Conservation (phyloP, 768 basidiomycete species). For the Boletus sp. region DNA sequence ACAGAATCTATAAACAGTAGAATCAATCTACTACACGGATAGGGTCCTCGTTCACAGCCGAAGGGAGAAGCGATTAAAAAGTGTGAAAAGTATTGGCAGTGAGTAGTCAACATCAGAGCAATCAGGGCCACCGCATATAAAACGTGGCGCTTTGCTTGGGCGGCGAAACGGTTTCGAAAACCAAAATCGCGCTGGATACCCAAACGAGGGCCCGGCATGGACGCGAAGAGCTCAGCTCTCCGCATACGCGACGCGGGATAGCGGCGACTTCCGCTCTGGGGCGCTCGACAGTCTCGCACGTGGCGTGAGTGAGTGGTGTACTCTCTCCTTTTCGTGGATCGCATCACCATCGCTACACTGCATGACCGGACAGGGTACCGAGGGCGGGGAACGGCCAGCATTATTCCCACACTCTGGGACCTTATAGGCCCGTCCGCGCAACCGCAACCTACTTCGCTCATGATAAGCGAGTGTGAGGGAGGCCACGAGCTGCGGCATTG, state of each 20-base stretch:
- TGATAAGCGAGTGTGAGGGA: constrained; percentile 26
- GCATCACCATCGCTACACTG: not conserved
- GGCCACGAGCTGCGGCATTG: constrained; percentile 33
- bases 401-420: constrained; percentile 4
- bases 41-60: constrained; percentile 9
- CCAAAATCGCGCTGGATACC: not conserved
- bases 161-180: not conserved
- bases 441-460: constrained; percentile 19
- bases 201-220: not conserved
- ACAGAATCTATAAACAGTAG: constrained; percentile 19
- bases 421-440: constrained; percentile 17
- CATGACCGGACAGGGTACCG: constrained; percentile 1
- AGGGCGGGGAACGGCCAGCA: constrained; percentile 8
- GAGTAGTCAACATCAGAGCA: not conserved
- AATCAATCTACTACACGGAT: constrained; percentile 25
- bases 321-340: constrained; percentile 4
- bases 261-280: constrained; percentile 24
- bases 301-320: not conserved
- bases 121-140: not conserved
- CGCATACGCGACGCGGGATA: constrained; percentile 19
- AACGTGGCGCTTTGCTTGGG: not conserved
- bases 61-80: constrained; percentile 10
- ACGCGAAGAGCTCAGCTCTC: constrained; percentile 21
- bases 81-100: not conserved
- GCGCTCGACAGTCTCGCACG: constrained; percentile 11